These are phyloP conservation scores for Fusarium tjaetaba DNA, from an alignment of 2,329 filamentous ascomycete genomes.

Conservation along the genomic window DNA sequence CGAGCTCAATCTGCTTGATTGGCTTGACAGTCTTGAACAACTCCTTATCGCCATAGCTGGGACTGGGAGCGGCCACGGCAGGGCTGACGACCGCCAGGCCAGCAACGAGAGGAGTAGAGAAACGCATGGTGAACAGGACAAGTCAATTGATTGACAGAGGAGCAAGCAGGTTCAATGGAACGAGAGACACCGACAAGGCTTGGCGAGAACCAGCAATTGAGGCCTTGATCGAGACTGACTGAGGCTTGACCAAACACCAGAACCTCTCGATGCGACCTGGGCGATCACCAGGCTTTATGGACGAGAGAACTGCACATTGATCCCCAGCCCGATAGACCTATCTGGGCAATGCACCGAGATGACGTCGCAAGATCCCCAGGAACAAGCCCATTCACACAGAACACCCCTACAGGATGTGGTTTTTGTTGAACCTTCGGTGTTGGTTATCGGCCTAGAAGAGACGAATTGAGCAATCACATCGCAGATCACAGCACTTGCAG, in stretches of 20 bases:
- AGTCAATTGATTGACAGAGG: conserved; percentile 12
- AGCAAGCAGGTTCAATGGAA: background rate
- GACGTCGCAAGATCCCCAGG: conserved; percentile 24
- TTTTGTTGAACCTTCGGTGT: conserved; percentile 28
- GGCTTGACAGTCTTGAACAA: conserved; percentile 51
- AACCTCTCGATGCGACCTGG: conserved; percentile 1
- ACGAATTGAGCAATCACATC: conserved; percentile 18
- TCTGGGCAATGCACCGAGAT: conserved; percentile 27
- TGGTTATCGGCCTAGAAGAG: conserved; percentile 27
- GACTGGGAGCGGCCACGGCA: conserved; percentile 43
- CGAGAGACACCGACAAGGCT: background rate
- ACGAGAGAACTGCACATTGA: background rate
- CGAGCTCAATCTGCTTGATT: conserved; percentile 65
- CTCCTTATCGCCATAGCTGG: conserved; percentile 18
- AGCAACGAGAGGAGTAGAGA: conserved; percentile 44
- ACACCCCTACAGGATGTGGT: conserved; percentile 12
- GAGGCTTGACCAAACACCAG: conserved; percentile 19
- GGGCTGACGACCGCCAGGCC: conserved; percentile 45
- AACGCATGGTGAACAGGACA: conserved; percentile 44
- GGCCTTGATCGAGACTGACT: conserved; percentile 17
- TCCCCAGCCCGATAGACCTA: conserved; percentile 27
- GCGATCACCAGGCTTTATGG: conserved; percentile 34
- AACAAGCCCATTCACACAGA: conserved; percentile 16
- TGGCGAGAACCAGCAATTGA: conserved; percentile 3
- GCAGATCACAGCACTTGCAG: conserved; percentile 35